Percentiles rank a stretch among this genome's conserved stretches.
These are phyloP conservation scores for Phlyctochytrium planicorne DNA, from an alignment of 192 early-diverging fungal genomes.

Conservation along the genomic window DNA sequence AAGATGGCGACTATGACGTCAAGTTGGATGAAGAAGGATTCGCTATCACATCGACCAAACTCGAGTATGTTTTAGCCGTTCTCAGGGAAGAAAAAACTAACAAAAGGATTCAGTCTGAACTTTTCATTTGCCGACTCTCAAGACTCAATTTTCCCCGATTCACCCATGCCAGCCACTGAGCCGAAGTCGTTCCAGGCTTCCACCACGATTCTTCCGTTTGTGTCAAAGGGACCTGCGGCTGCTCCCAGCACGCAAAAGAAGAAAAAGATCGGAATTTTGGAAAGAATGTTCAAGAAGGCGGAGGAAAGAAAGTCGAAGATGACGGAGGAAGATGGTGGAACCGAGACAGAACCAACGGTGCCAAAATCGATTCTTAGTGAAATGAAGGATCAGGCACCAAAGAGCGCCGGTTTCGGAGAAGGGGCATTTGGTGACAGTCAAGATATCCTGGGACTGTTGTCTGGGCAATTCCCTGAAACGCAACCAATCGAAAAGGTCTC, in stretches of 20 bases:
- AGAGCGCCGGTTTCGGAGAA: not conserved
- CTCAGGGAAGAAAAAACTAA: not conserved
- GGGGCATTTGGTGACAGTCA: not conserved
- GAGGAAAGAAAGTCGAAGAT: too few relatives aligned
- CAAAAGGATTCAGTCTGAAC: not conserved
- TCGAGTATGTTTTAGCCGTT: too few relatives aligned
- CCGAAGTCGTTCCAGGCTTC: not conserved
- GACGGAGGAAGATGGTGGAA: too few relatives aligned
- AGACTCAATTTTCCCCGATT: too few relatives aligned
- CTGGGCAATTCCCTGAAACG: constrained; percentile 18
- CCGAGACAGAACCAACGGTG: too few relatives aligned
- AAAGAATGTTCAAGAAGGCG: not conserved
- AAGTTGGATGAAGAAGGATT: constrained; percentile 16
- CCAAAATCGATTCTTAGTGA: too few relatives aligned
- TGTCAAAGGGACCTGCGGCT: not conserved
- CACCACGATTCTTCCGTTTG: not conserved
- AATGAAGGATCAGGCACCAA: not conserved
- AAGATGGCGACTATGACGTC: too few relatives aligned
- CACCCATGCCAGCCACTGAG: too few relatives aligned
- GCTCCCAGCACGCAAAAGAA: not conserved
- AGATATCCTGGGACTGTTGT: constrained; percentile 12
- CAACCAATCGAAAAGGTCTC: too few relatives aligned
- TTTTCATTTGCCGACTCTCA: not conserved
- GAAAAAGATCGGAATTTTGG: not conserved
- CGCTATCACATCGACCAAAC: not conserved